phyloP scores from a whole-genome alignment of 2,329 filamentous ascomycete species.

The Colletotrichum echinochloae region DNA sequence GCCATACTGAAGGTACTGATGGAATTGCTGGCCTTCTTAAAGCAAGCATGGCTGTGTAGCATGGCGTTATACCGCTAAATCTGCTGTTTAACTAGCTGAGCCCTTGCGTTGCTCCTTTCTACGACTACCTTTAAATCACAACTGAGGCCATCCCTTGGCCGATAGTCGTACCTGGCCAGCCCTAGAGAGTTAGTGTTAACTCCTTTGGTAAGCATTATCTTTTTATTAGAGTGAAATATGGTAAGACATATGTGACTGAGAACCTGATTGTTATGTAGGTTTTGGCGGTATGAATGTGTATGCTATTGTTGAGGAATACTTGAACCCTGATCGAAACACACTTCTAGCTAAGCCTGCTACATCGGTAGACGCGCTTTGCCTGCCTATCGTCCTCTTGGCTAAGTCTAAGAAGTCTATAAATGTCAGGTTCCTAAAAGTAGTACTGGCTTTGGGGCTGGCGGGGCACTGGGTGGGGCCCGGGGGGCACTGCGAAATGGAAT shows the following conservation, averaged over 20 bases:
- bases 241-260: no score
- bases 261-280: neutral
- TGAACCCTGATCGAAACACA: neutral
- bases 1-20: constrained; percentile 45
- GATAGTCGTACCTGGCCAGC: neutral
- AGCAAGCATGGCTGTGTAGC: constrained; percentile 42
- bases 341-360: neutral
- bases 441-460: no score
- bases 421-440: neutral
- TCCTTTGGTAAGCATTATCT: neutral
- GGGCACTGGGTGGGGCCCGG: no score
- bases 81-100: constrained; percentile 47
- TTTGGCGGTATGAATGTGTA: constrained; percentile 23
- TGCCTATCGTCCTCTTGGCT: constrained; percentile 16
- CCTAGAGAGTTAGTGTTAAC: neutral
- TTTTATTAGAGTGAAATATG: no score
- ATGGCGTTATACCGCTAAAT: constrained; percentile 47
- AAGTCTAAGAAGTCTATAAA: constrained; percentile 9
- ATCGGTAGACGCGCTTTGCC: neutral
- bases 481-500: no score
- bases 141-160: constrained; percentile 2
- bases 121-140: neutral
- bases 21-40: constrained; percentile 47
- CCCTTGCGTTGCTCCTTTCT: constrained; percentile 44
- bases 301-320: constrained; percentile 6